Conservation (phyloP, 148 eudicot genomes). For the Fallopia convolvulus region DNA sequence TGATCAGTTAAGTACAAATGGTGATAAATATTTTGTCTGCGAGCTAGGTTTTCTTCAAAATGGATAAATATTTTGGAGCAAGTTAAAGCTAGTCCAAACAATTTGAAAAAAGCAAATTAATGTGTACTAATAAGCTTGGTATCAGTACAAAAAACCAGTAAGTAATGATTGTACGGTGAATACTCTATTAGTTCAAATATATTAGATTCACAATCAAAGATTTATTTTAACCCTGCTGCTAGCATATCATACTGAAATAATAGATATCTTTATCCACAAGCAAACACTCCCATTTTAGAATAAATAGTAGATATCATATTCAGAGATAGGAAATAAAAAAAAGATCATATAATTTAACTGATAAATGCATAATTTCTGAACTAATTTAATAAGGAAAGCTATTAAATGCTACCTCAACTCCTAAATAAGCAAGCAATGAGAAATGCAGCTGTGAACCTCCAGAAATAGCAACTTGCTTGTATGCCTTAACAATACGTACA, state of each 20-base stretch:
- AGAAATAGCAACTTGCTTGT: constrained; percentile 75
- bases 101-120: not conserved
- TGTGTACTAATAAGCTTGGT: not conserved
- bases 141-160: not conserved
- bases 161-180: not conserved
- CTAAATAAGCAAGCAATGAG: constrained; percentile 73
- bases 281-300: not conserved
- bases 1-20: not conserved
- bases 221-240: not conserved
- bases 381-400: not conserved
- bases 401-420: constrained; percentile 62
- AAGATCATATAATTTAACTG: not conserved
- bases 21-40: not conserved
- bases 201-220: not conserved
- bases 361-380: not conserved
- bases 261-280: constrained; percentile 2
- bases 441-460: constrained; percentile 80
- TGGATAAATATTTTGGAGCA: not conserved
- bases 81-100: not conserved
- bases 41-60: not conserved
- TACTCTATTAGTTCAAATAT: not conserved
- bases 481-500: constrained; percentile 73
- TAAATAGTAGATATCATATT: not conserved
- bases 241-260: not conserved
- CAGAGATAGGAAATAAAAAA: not conserved